phyloP scores from a whole-genome alignment of 2,329 filamentous ascomycete genomes.

The Xylaria sp. region DNA sequence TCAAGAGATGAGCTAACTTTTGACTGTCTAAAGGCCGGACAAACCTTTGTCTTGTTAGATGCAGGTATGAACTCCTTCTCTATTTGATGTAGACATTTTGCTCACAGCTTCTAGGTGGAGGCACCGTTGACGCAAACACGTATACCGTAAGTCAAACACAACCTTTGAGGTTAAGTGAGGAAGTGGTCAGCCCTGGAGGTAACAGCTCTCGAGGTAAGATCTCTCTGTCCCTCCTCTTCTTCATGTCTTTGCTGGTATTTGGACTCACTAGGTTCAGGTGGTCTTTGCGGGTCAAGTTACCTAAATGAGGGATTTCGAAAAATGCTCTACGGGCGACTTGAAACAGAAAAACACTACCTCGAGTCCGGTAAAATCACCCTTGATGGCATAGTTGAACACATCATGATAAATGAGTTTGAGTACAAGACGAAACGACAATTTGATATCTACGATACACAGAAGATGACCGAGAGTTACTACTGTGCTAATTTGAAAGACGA shows the following conservation, averaged over 20 bases:
- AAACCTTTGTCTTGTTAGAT: slow-evolving; percentile 5
- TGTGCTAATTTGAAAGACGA: not conserved
- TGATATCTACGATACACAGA: not conserved
- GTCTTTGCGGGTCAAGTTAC: not conserved
- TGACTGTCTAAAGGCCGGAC: not conserved
- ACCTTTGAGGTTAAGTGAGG: not conserved
- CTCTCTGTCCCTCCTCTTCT: not conserved
- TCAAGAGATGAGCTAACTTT: not conserved
- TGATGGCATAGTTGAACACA: not conserved
- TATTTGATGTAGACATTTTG: not conserved
- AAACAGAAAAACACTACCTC: not conserved
- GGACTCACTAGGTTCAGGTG: not conserved
- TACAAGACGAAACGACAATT: not conserved
- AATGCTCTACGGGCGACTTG: not conserved
- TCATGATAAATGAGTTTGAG: slow-evolving; percentile 4
- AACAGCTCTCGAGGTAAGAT: no score
- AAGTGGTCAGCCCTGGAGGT: not conserved
- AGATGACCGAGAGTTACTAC: not conserved
- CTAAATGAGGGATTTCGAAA: not conserved
- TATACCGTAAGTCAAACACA: not conserved
- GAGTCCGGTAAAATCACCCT: not conserved
- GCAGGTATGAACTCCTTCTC: not conserved
- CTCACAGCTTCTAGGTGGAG: not conserved
- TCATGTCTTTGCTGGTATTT: not conserved
- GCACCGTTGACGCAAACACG: slow-evolving; percentile 2